Evolutionary conservation across 1,139 yeast species (phyloP), one percentile per base, ranked within the genome.

Genomic region (Saccharomyces hybrid): DNA sequence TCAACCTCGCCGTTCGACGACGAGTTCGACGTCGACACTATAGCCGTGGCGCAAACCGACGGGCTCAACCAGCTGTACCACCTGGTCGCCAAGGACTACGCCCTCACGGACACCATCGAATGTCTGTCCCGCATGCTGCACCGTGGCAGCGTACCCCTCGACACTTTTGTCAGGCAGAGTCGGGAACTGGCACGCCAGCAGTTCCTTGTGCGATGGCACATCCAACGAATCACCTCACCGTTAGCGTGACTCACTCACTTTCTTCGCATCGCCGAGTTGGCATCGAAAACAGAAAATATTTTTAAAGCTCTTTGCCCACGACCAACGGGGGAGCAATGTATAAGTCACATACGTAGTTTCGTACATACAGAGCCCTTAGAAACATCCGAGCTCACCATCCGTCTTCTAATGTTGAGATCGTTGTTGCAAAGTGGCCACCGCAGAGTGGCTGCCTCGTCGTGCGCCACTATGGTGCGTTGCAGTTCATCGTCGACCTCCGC

Each of bases 401-500:
- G 11, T 19, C 11, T 32, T 38, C 44, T 38, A 29, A 54, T 54
- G 56, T 38, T 54, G 44, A 54, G 56, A 47, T 49, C 56, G 24
- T 24, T 54, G 21, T 51, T 54, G 50, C 49, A 48, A 29, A 52
- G 53, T n/a, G 31, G 28, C 31, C 49, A 49, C 34, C 51, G 48
- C 49, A 52, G 49, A 27, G 14, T 53, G 44, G 44, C 19, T 38
- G 44, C 44, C 19, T 38, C 44, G 16, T 38, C 44, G 19, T 38
- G 44, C 19, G 44, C 44, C 24, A 38, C 44, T 27, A 31, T 48
- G 32, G 50, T 59, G 29, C 61, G 64, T 51, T 44, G 53, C 42
- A 57, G 63, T 53, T 70, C 74, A 4, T 81, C 88, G 48, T 88
- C 96, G 29, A 90, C 97, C n/a, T 84, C 97, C 27, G 98, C 98